These are phyloP conservation scores for Pterocarpus macrocarpus DNA, from an alignment of 306 rosid species.

Conservation along the genomic window DNA sequence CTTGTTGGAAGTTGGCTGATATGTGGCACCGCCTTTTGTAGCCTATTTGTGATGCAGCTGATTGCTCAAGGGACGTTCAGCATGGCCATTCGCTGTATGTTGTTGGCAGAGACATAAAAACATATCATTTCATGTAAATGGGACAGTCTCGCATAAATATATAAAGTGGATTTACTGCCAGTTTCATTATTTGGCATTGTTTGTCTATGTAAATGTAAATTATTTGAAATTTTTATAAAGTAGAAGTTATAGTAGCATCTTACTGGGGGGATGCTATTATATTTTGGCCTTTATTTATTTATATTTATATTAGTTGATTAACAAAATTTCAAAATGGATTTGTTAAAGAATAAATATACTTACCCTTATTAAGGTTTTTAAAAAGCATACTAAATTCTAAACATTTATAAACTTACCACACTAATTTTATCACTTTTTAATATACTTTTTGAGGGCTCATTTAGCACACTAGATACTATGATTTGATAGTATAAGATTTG, in stretches of 20 bases:
- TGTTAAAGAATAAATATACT: no score
- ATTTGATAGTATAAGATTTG: no score
- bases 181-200: slow-evolving; percentile 18
- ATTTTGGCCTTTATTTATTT: not conserved
- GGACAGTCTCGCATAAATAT: slow-evolving; percentile 22
- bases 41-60: slow-evolving; percentile 31
- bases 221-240: not conserved
- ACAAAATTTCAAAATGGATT: not conserved
- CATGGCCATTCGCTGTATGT: slow-evolving; percentile 14
- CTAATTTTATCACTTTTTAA: no score
- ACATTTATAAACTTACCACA: no score
- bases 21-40: slow-evolving; percentile 3
- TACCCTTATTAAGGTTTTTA: no score
- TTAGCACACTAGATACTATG: no score
- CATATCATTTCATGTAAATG: slow-evolving; percentile 44
- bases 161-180: slow-evolving; percentile 11
- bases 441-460: no score
- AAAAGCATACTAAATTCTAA: no score
- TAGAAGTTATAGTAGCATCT: not conserved
- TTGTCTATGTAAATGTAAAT: not conserved
- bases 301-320: not conserved
- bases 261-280: not conserved
- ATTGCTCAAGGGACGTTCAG: slow-evolving; percentile 41
- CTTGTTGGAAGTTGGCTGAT: slow-evolving; percentile 36
- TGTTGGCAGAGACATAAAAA: slow-evolving; percentile 23